Conservation (phyloP, 1,284 basidiomycete genomes). For the Cutaneotrichosporon cutaneum region DNA sequence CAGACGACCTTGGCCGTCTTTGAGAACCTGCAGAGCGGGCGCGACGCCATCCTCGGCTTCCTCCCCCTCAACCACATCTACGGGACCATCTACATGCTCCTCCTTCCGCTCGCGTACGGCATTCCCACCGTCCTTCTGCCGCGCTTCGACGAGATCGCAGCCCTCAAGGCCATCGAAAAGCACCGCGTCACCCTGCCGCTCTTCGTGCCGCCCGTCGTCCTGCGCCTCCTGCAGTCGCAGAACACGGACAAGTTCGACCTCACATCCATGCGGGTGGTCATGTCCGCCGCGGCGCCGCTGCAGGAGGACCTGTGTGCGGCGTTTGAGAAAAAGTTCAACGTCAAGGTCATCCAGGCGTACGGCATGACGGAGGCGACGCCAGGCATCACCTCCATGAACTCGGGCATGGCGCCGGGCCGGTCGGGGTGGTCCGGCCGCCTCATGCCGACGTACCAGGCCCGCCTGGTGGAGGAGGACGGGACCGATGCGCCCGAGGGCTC, state of each 20-base stretch:
- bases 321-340: constrained; percentile 27
- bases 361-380: constrained; percentile 57
- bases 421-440: constrained; percentile 65
- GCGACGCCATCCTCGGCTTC: constrained; percentile 18
- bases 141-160: constrained; percentile 59
- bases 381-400: constrained; percentile 36
- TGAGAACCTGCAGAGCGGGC: constrained; percentile 1
- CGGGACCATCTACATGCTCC: constrained; percentile 53
- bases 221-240: constrained; percentile 56
- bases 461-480: constrained; percentile 59
- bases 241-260: constrained; percentile 69
- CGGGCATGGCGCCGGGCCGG: constrained; percentile 58
- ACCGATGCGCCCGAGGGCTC: constrained; percentile 57
- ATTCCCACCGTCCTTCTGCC: constrained; percentile 66
- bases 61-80: constrained; percentile 25
- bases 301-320: constrained; percentile 52
- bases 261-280: constrained; percentile 61
- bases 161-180: constrained; percentile 67
- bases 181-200: constrained; percentile 65
- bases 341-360: constrained; percentile 40
- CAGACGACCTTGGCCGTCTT: not conserved
- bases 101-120: constrained; percentile 62
- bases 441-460: constrained; percentile 72
- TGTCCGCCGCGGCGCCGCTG: constrained; percentile 81
- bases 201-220: constrained; percentile 80